Evolutionary conservation across 2,329 filamentous ascomycete genomes (phyloP).

Genomic region (Sporothrix brasiliensis): DNA sequence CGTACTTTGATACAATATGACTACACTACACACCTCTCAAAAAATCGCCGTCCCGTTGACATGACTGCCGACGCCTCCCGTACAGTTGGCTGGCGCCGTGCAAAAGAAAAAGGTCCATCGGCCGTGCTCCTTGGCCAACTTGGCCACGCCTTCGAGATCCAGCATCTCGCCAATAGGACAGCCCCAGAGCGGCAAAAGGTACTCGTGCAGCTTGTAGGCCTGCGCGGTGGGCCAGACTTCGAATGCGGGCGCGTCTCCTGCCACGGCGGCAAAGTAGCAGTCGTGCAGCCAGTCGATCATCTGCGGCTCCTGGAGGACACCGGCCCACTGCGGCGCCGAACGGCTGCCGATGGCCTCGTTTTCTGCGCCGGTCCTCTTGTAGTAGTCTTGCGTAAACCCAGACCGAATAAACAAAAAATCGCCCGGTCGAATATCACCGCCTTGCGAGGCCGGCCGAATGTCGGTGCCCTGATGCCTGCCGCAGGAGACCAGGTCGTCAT

Average conservation of each 20-base stretch:
- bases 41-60: constrained; percentile 30
- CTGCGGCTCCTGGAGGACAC: constrained; percentile 53
- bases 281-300: constrained; percentile 70
- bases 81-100: constrained; percentile 61
- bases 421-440: constrained; percentile 54
- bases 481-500: constrained; percentile 59
- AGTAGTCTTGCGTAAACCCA: constrained; percentile 63
- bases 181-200: constrained; percentile 55
- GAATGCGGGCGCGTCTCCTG: constrained; percentile 64
- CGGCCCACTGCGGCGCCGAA: constrained; percentile 28
- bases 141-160: constrained; percentile 57
- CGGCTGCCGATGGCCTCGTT: constrained; percentile 38
- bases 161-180: constrained; percentile 60
- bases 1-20: no score
- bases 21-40: background rate
- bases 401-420: constrained; percentile 69
- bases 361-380: constrained; percentile 47
- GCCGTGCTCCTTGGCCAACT: constrained; percentile 54
- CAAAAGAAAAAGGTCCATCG: constrained; percentile 65
- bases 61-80: constrained; percentile 51
- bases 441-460: constrained; percentile 48
- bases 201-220: constrained; percentile 49
- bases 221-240: constrained; percentile 46
- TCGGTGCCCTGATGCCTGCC: constrained; percentile 61
- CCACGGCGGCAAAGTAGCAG: constrained; percentile 67